These are phyloP conservation scores for Suhomyces emberorum DNA, from an alignment of 805 yeast species.

Conservation along the genomic window DNA sequence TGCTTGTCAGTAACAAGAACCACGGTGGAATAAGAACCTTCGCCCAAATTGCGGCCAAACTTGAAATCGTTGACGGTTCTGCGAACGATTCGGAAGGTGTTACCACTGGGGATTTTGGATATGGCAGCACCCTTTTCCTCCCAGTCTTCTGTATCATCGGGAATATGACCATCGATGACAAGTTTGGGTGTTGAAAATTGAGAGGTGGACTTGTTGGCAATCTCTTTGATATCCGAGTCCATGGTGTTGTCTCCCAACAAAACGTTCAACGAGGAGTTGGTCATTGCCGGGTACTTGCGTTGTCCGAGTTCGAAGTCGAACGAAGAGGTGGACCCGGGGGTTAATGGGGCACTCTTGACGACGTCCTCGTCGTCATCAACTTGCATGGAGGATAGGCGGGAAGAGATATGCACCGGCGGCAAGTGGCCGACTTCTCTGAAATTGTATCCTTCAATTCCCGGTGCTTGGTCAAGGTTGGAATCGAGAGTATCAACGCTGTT, in stretches of 20 bases:
- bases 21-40: constrained; percentile 46
- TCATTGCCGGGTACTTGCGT: constrained; percentile 20
- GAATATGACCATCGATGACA: neutral
- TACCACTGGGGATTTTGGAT: constrained; percentile 15
- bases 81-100: constrained; percentile 24
- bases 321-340: constrained; percentile 27
- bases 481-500: constrained; percentile 28
- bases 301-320: constrained; percentile 28
- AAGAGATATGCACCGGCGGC: constrained; percentile 19
- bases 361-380: constrained; percentile 9
- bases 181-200: too few species aligned
- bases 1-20: constrained; percentile 47
- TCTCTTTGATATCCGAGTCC: constrained; percentile 1
- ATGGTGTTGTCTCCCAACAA: constrained; percentile 18
- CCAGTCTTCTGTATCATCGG: constrained; percentile 24
- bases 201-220: neutral
- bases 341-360: constrained; percentile 24
- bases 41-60: constrained; percentile 42
- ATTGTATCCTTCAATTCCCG: constrained; percentile 5
- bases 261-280: constrained; percentile 36
- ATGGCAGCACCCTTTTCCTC: constrained; percentile 35
- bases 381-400: constrained; percentile 21
- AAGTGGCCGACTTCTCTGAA: constrained; percentile 1
- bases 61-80: constrained; percentile 40
- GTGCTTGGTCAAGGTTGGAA: constrained; percentile 18